Conservation (phyloP, 345 rosid species). For the Euphorbia lathyris region DNA sequence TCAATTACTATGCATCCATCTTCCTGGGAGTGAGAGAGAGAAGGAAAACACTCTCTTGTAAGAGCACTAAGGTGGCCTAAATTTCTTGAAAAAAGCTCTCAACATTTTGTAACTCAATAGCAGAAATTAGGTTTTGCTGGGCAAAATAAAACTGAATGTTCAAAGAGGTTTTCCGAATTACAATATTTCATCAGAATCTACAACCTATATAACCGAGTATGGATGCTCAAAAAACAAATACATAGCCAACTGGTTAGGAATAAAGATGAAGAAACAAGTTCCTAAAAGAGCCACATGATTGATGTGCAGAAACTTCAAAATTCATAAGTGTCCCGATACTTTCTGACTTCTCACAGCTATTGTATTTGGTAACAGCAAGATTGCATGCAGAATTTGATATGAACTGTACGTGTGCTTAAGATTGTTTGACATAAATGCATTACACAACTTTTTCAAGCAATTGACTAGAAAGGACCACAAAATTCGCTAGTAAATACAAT, state of each 20-base stretch:
- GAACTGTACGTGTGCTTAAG: background rate
- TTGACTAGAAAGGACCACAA: background rate
- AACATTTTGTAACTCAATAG: background rate
- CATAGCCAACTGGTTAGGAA: background rate
- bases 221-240: background rate
- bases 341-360: background rate
- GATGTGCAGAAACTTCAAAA: background rate
- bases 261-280: background rate
- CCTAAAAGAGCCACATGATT: background rate
- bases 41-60: background rate
- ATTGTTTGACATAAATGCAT: background rate
- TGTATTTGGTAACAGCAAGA: slow-evolving; percentile 7
- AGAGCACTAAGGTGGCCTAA: background rate
- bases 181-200: background rate
- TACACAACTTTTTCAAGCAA: background rate
- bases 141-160: background rate
- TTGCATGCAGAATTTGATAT: background rate
- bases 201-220: background rate
- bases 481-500: background rate
- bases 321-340: background rate
- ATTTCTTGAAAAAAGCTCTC: background rate
- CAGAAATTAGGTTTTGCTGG: background rate
- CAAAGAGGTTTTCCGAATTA: background rate
- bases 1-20: background rate
- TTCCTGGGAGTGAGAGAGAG: background rate